Base-by-base conservation (phyloP, 805 yeast species). In the Pichia pseudocactophila region DNA sequence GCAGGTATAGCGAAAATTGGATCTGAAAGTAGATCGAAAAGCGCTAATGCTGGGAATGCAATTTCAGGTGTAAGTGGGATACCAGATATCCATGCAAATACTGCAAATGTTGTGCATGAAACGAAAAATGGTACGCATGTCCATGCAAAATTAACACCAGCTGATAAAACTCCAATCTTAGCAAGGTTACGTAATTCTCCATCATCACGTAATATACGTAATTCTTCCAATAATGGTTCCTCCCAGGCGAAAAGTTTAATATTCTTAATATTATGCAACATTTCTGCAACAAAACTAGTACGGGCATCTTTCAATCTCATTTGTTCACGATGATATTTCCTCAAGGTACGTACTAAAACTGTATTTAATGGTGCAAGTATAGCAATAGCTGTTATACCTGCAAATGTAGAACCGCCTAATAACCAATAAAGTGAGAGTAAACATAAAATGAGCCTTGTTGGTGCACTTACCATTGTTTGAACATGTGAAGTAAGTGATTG, bases 241-340 rank as follows among this genome's bases (percentile, higher is more conserved):
- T 81, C 89, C 82, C 85, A 80, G 0, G 83, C 76, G 52, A 79
- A 81, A 22, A 81, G 60, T 52, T 81, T 81, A 50, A 81, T 74
- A 41, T 79, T 70, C 52, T 80, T 81, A 39, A 80, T 76, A 26
- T 79, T 70, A 31, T 69, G 66, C 39, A 81, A 56, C 11, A 81
- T 65, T 50, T 81, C 89, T 15, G 74, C 68, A n/a, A 77, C 74
- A 17, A 71, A 61, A 15, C 73, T 69, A 2, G 80, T 73, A 62
- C 89, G 68, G 18, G 61, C 60, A 55, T 81, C 88, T 48, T 78
- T 80, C 43, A 68, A 66, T 40, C 66, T 67, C 88, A 81, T 79
- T 51, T 78, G 82, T 4, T 66, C 64, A 43, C 71, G 73, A 48
- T 69, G 73, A 31, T 72, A 61, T 3, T 55, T 53, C 52, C 75